Percentiles rank a stretch among this genome's conserved stretches.
phyloP scores from a whole-genome alignment of 2,329 filamentous ascomycete species.

The Zarea fungicola region DNA sequence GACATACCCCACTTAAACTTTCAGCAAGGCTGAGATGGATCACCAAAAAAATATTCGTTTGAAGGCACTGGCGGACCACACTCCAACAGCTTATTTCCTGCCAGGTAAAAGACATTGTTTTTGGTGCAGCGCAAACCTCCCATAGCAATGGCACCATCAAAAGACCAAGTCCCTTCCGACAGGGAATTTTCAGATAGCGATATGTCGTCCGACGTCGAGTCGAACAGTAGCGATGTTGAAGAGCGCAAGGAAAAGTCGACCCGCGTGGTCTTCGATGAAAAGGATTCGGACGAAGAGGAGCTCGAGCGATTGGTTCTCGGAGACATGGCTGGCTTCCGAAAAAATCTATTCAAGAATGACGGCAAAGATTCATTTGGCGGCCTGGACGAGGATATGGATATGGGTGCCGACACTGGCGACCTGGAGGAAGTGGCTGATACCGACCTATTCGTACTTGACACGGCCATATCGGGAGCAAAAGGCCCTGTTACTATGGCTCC shows the following conservation, averaged over 20 bases:
- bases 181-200: conserved; percentile 23
- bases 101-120: conserved; percentile 14
- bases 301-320: conserved; percentile 87
- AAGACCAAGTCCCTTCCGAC: conserved; percentile 27
- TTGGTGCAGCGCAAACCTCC: conserved; percentile 12
- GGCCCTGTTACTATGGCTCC: conserved; percentile 21
- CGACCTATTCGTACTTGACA: conserved; percentile 81
- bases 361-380: conserved; percentile 29
- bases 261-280: conserved; percentile 45
- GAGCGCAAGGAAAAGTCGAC: conserved; percentile 18
- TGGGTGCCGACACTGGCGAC: conserved; percentile 43
- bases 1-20: conserved; percentile 6
- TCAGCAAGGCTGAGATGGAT: conserved; percentile 25
- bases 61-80: conserved; percentile 18
- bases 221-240: conserved; percentile 24
- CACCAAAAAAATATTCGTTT: conserved; percentile 27
- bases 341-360: conserved; percentile 57
- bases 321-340: conserved; percentile 74
- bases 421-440: conserved; percentile 66
- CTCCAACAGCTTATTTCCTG: conserved; percentile 7
- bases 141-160: conserved; percentile 27
- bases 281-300: conserved; percentile 78
- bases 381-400: conserved; percentile 32
- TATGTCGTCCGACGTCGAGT: conserved; percentile 14
- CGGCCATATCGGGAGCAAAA: conserved; percentile 44